phyloP scores from a whole-genome alignment of 192 early-diverging fungal genomes.

The Gigaspora rosea region DNA sequence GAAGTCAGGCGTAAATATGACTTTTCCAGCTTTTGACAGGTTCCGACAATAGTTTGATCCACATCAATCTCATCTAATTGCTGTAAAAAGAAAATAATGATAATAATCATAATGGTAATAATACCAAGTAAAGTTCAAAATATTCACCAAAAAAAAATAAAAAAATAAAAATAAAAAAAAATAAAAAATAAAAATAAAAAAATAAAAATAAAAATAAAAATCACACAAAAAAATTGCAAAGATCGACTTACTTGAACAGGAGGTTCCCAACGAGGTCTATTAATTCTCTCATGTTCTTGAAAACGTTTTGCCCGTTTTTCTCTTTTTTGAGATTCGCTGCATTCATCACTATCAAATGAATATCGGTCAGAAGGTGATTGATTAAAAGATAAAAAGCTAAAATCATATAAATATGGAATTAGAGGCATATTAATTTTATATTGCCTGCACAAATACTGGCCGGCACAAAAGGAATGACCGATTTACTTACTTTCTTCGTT shows the following conservation, averaged over 20 bases:
- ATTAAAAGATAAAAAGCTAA: background rate
- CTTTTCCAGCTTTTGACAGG: slow-evolving; percentile 85
- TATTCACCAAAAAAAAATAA: no score
- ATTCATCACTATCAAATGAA: slow-evolving; percentile 8
- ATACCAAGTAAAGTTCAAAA: no score
- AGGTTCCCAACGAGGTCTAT: slow-evolving; percentile 8
- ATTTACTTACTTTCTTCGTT: slow-evolving; percentile 8
- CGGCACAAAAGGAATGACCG: background rate
- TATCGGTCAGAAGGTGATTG: background rate
- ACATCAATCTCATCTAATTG: slow-evolving; percentile 54
- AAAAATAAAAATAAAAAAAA: background rate
- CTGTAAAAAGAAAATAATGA: background rate
- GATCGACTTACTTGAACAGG: slow-evolving; percentile 1
- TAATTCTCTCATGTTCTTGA: slow-evolving; percentile 34
- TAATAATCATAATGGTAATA: no score
- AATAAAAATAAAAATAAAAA: background rate
- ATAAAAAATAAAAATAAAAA: background rate
- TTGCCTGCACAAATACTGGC: background rate
- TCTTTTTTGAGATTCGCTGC: slow-evolving; percentile 41
- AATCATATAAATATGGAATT: background rate
- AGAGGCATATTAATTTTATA: background rate
- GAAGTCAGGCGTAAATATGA: slow-evolving; percentile 90
- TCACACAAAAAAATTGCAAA: slow-evolving; percentile 32
- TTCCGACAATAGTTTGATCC: slow-evolving; percentile 90
- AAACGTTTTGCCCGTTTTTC: slow-evolving; percentile 41